Conservation (phyloP, 2,329 filamentous ascomycete genomes). For the Lanzia echinophila region DNA sequence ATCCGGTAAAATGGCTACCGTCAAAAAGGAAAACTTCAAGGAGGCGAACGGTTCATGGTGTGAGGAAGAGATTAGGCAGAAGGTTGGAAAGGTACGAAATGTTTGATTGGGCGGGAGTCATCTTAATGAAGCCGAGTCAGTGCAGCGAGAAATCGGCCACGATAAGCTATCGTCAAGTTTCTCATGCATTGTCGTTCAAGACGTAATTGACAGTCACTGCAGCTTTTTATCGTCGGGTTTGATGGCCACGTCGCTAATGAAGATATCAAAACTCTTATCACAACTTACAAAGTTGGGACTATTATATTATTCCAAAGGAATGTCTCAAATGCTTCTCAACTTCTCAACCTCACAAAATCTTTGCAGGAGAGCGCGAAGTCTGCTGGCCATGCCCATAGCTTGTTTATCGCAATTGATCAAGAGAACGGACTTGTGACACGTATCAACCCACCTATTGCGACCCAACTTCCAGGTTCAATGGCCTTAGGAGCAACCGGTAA, state of each 20-base stretch:
- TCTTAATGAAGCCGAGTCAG: neutral
- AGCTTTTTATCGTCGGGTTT: slow-evolving; percentile 41
- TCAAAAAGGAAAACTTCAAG: neutral
- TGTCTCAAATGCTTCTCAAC: slow-evolving; percentile 33
- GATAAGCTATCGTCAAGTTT: neutral
- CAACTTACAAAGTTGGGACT: slow-evolving; percentile 35
- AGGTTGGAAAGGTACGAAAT: slow-evolving; percentile 24
- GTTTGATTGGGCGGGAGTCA: no score
- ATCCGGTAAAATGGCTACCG: neutral
- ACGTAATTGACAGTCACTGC: neutral
- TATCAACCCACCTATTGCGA: slow-evolving; percentile 34
- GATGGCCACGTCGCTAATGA: slow-evolving; percentile 33
- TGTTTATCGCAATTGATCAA: slow-evolving; percentile 40
- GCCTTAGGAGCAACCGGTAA: slow-evolving; percentile 36
- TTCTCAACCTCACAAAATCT: slow-evolving; percentile 32
- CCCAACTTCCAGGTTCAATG: slow-evolving; percentile 38
- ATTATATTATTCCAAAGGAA: slow-evolving; percentile 39
- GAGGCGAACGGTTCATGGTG: slow-evolving; percentile 11
- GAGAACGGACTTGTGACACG: slow-evolving; percentile 40
- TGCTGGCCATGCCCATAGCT: slow-evolving; percentile 34
- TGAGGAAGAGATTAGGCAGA: slow-evolving; percentile 21
- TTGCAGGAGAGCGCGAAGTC: slow-evolving; percentile 35
- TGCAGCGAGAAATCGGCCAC: neutral
- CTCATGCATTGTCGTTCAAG: neutral
- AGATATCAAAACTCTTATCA: slow-evolving; percentile 38